Evolutionary conservation across 2,329 filamentous ascomycete species (phyloP), one percentile per base, ranked within the genome.

Genomic region (Phaeosphaeriaceae sp.): DNA sequence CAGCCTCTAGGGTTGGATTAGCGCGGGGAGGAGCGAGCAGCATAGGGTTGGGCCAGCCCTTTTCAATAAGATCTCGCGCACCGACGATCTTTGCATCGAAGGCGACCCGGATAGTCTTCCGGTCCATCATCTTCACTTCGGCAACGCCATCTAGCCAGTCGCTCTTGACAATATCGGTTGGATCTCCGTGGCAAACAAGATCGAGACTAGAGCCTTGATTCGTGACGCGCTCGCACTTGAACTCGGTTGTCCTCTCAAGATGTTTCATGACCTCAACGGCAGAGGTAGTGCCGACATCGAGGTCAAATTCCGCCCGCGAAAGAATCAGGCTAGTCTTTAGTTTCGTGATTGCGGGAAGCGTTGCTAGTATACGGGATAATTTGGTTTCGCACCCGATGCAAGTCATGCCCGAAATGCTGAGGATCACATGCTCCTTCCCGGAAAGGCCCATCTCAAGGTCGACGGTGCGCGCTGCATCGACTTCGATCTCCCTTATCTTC

Each of bases 301-400:
- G 61, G 48, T 86, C 80, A 54, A 90, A 88, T 46, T 89, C 87
- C 1, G 85, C 87, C 1, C 82, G 77, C 0, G 81, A 77, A 12
- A 89, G 79, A 1, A 90, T 77, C n/a, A 90, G 75, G 51, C 84
- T 90, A 0, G 83, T 85, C 54, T 84, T 83, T 4, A 88, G 66
- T 39, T 86, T 81, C 1, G 65, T 74, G 47, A 89, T 71, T 0
- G 73, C 75, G 0, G 71, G 48, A 1, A 87, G 68, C 6, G 70
- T 72, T 3, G 64, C 72, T 0, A 90, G 76, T 0, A 81, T 83
- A 72, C 20, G 74, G 63, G 34, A 45, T 0, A 90, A 76, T 63
- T 88, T 88, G 1, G 80, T 87, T 64, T 88, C 87, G 66, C 88
- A 91, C 0, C 87, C 87, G 0, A 84, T 85, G 57, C 88, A 92